Percentiles rank a stretch among this genome's conserved stretches.
Conservation (phyloP, 805 yeast species). For the Blastobotrys chiropterorum region DNA sequence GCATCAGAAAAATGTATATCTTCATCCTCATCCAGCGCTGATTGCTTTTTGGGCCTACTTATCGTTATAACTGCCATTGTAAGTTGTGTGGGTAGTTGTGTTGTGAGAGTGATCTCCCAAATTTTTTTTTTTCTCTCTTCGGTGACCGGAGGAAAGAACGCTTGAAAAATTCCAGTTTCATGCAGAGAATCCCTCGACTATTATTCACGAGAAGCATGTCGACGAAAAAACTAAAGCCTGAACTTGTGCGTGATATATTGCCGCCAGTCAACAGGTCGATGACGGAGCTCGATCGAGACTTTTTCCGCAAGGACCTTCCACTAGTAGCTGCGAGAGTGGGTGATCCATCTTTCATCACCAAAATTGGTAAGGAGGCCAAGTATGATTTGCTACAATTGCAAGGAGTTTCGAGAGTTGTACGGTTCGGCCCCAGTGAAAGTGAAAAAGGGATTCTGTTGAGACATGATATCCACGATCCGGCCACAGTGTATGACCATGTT, state of each 20-base stretch:
- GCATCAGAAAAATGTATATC: constrained; percentile 26
- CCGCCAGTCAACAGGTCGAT: constrained; percentile 70
- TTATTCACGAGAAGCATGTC: neutral
- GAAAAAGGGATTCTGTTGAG: constrained; percentile 55
- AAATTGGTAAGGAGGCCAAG: constrained; percentile 52
- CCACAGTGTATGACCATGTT: constrained; percentile 35
- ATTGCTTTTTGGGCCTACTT: constrained; percentile 1
- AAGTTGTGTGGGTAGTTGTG: neutral
- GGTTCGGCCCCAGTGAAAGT: constrained; percentile 21
- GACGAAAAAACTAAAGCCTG: neutral
- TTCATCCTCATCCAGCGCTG: constrained; percentile 19
- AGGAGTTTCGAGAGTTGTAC: constrained; percentile 63
- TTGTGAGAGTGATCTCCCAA: too few relatives aligned
- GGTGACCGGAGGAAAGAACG: neutral
- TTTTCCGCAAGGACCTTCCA: constrained; percentile 52
- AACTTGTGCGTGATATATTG: neutral
- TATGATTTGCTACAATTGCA: constrained; percentile 64
- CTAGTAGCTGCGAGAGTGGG: constrained; percentile 65
- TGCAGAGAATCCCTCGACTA: neutral
- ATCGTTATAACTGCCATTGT: constrained; percentile 8
- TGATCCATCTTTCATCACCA: constrained; percentile 55
- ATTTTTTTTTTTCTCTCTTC: neutral
- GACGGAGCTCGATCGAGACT: constrained; percentile 58
- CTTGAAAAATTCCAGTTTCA: neutral
- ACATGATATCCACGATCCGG: constrained; percentile 40